A percentile compares a stretch with the other conserved stretches of the same genome.
Conservation (phyloP, 345 rosid genomes). For the Salix viminalis region DNA sequence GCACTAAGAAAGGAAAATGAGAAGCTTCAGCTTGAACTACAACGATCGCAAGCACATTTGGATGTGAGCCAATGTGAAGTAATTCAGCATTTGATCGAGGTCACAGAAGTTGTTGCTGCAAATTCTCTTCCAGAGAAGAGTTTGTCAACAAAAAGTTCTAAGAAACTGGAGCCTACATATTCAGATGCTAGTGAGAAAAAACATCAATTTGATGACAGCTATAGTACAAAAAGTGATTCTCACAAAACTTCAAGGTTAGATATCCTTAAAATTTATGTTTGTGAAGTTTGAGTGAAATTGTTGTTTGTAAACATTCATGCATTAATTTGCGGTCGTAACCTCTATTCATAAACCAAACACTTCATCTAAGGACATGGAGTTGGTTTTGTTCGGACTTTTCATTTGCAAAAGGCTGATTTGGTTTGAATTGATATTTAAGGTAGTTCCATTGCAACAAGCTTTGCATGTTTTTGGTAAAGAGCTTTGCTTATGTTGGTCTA, state of each 20-base stretch:
- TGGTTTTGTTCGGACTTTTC: not conserved
- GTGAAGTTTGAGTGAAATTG: not conserved
- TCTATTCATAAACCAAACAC: not conserved
- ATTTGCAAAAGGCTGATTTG: not conserved
- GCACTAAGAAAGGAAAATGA: conserved; percentile 69
- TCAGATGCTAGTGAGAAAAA: conserved; percentile 44
- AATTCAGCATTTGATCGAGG: conserved; percentile 80
- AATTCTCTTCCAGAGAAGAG: conserved; percentile 37
- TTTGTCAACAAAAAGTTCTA: conserved; percentile 45
- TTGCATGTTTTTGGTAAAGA: not conserved
- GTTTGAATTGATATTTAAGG: not conserved
- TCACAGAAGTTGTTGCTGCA: conserved; percentile 62
- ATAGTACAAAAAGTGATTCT: conserved; percentile 44
- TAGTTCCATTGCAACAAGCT: not conserved
- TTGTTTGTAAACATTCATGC: not conserved
- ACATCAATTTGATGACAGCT: conserved; percentile 39
- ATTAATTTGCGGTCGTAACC: not conserved
- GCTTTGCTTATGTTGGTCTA: not conserved
- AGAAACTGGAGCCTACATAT: conserved; percentile 42
- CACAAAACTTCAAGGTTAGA: conserved; percentile 63
- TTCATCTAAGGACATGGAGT: not conserved
- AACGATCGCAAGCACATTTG: conserved; percentile 70
- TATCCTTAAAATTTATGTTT: not conserved
- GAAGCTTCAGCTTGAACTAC: conserved; percentile 79
- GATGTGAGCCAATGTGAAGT: conserved; percentile 87